phyloP scores from a whole-genome alignment of 441 rosid species.

The Aleurites moluccanus region DNA sequence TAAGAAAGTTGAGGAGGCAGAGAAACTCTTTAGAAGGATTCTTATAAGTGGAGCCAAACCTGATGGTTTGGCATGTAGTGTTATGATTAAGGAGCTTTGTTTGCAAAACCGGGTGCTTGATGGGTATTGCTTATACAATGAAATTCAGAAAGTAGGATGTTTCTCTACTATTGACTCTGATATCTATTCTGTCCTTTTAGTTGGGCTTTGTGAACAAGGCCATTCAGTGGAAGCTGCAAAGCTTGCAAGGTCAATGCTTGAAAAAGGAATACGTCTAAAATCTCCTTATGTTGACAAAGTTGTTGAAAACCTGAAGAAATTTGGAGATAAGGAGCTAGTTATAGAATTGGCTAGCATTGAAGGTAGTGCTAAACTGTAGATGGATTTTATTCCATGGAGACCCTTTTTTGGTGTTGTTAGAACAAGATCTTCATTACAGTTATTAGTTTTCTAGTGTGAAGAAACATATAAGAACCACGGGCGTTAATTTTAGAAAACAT shows the following conservation, averaged over 20 bases:
- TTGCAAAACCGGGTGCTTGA: conserved; percentile 47
- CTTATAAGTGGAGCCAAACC: conserved; percentile 52
- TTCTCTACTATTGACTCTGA: conserved; percentile 56
- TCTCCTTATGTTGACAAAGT: conserved; percentile 40
- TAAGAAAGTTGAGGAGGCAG: conserved; percentile 56
- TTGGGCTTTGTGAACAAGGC: conserved; percentile 49
- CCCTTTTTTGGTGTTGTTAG: not conserved
- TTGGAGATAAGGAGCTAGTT: conserved; percentile 47
- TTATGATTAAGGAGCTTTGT: conserved; percentile 66
- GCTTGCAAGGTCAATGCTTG: conserved; percentile 56
- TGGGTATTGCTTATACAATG: conserved; percentile 47
- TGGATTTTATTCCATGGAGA: not conserved
- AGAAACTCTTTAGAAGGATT: conserved; percentile 50
- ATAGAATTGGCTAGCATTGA: conserved; percentile 30
- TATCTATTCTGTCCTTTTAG: conserved; percentile 51
- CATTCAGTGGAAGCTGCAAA: conserved; percentile 57
- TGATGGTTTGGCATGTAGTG: conserved; percentile 63
- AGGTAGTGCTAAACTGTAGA: conserved; percentile 25
- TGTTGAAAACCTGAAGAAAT: conserved; percentile 40
- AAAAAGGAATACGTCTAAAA: conserved; percentile 44
- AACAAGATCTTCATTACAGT: not conserved
- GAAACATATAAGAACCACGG: not conserved
- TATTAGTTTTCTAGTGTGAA: not conserved
- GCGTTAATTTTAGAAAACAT: not conserved
- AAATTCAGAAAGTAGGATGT: conserved; percentile 49